Evolutionary conservation across 306 rosid species (phyloP), one percentile per base, ranked within the genome.

Genomic region (Arachis stenosperma): DNA sequence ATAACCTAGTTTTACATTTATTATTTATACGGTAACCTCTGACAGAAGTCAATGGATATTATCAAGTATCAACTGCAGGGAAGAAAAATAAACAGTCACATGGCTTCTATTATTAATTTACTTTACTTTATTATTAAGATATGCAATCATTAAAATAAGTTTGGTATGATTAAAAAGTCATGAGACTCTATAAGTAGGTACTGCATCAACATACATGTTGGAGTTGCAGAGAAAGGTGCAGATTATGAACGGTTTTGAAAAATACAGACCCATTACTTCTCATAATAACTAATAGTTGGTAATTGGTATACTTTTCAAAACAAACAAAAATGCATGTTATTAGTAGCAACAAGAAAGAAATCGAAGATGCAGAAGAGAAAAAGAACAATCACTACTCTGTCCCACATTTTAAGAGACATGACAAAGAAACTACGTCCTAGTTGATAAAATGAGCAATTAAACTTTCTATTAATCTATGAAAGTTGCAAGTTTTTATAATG

Each of bases 181-280:
- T 2, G 3, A 33, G 37, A 33, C 4, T 2, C 37, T 33, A 33
- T 2, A 40, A 14, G 36, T 7, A 14, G 51, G 73, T 53, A 36
- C 39, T 37, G 0, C 62, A 39, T 53, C 73, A 53, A 60, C 13
- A 11, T 10, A 58, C 47, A 9, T 13, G 8, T n/a, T 44, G 46
- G 47, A 46, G 58, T 46, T 46, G 56, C 48, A 46, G 47, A 71
- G 67, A 71, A 39, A 13, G 41, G 27, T 9, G 66, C 12, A 62
- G 48, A 61, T 12, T 7, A 61, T 9, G 47, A 27, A 27, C 10
- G 6, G 9, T 42, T 42, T 56, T 4, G 53, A 29, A 13, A 41
- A 42, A 11, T 22, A 3, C 22, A 12, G 13, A 42, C 11, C 29
- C 17, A 13, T 55, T 30, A 42, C 17, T 36, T 29, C 53, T 22